Evolutionary conservation across 345 rosid species (phyloP).

Genomic region (Bretschneidera sinensis): DNA sequence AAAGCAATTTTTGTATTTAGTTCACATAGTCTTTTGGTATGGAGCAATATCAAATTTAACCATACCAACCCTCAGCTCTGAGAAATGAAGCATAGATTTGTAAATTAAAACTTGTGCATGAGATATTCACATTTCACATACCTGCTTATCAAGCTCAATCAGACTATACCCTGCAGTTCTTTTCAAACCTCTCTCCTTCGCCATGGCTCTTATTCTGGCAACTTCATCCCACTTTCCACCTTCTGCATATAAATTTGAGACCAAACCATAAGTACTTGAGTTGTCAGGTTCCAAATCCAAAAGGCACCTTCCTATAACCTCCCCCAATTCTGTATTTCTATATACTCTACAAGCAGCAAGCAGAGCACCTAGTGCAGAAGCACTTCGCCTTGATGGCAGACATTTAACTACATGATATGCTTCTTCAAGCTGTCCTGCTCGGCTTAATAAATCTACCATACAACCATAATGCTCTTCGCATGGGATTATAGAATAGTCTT

Average conservation of each 20-base stretch:
- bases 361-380: slow-evolving; percentile 24
- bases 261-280: slow-evolving; percentile 20
- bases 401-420: slow-evolving; percentile 21
- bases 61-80: background rate
- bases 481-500: slow-evolving; percentile 18
- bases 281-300: slow-evolving; percentile 22
- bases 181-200: slow-evolving; percentile 17
- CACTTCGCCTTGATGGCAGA: slow-evolving; percentile 18
- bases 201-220: slow-evolving; percentile 21
- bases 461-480: slow-evolving; percentile 26
- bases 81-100: background rate
- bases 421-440: slow-evolving; percentile 34
- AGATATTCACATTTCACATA: background rate
- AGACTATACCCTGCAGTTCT: slow-evolving; percentile 22
- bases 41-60: background rate
- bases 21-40: background rate
- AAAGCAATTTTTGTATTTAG: background rate
- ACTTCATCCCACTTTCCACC: slow-evolving; percentile 33
- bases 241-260: slow-evolving; percentile 30
- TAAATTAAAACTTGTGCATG: background rate
- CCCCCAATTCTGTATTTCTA: slow-evolving; percentile 23
- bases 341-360: slow-evolving; percentile 31
- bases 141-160: slow-evolving; percentile 10
- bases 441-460: slow-evolving; percentile 31
- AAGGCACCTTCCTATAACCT: slow-evolving; percentile 23